A percentile compares a stretch with the other conserved stretches of the same genome.
Evolutionary conservation across 257 asterid species (phyloP).

Genomic region (Verbena officinalis): DNA sequence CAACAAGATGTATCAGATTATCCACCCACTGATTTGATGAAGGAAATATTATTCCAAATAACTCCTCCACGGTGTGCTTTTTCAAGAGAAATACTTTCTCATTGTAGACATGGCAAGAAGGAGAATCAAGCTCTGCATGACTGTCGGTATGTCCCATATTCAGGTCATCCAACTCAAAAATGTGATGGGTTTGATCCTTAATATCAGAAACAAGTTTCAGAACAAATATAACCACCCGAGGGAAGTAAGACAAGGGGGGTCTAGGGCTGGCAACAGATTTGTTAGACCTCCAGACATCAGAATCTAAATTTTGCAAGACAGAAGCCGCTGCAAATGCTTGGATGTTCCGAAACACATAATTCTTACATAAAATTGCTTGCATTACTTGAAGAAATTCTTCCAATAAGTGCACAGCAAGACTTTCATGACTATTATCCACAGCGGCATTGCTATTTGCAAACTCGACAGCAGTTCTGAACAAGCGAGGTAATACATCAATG

Average conservation of each 20-base stretch:
- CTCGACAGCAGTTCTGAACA: slow-evolving; percentile 67
- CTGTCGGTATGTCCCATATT: slow-evolving; percentile 30
- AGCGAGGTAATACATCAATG: slow-evolving; percentile 53
- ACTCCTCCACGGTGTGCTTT: slow-evolving; percentile 66
- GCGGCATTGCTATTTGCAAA: slow-evolving; percentile 50
- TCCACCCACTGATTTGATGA: slow-evolving; percentile 80
- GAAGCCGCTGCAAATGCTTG: slow-evolving; percentile 72
- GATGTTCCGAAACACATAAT: slow-evolving; percentile 60
- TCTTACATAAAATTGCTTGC: slow-evolving; percentile 55
- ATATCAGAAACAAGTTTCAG: slow-evolving; percentile 70
- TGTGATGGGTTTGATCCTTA: slow-evolving; percentile 51
- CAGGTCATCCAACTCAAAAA: slow-evolving; percentile 51
- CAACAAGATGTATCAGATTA: slow-evolving; percentile 64
- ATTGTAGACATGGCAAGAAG: slow-evolving; percentile 51
- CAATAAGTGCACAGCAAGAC: slow-evolving; percentile 60
- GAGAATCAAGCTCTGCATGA: slow-evolving; percentile 41
- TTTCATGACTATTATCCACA: slow-evolving; percentile 71
- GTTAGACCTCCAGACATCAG: slow-evolving; percentile 60
- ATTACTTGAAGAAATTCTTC: slow-evolving; percentile 84
- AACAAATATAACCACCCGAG: slow-evolving; percentile 70
- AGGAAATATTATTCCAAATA: slow-evolving; percentile 64
- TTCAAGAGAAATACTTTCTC: slow-evolving; percentile 52
- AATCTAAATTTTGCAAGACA: slow-evolving; percentile 61
- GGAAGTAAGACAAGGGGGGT: slow-evolving; percentile 77
- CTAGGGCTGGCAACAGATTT: slow-evolving; percentile 52